These are phyloP conservation scores for Endocalyx cinctus DNA, from an alignment of 2,329 filamentous ascomycete genomes.

Conservation along the genomic window DNA sequence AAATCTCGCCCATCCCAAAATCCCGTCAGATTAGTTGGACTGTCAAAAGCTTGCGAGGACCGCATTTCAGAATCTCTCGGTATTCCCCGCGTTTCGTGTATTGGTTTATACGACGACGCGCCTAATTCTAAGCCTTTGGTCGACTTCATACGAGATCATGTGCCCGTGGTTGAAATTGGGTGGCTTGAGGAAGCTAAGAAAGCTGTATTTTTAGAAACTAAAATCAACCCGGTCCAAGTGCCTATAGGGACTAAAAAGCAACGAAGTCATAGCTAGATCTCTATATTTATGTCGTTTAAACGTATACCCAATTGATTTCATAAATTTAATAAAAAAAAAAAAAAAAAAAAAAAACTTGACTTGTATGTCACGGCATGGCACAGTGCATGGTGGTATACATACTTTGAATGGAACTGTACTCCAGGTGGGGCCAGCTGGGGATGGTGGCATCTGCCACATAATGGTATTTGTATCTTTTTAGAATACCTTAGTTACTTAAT, in stretches of 20 bases:
- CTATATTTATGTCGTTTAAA: no score
- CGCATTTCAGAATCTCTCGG: conserved; percentile 53
- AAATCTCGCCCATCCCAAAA: conserved; percentile 31
- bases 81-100: conserved; percentile 59
- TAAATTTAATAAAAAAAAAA: no score
- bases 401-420: no score
- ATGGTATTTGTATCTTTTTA: no score
- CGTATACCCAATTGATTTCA: no score
- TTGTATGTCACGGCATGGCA: no score
- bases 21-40: conserved; percentile 54
- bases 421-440: no score
- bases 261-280: conserved; percentile 5
- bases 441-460: no score
- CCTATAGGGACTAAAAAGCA: conserved; percentile 33
- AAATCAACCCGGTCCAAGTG: conserved; percentile 41
- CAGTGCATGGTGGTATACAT: no score
- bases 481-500: no score
- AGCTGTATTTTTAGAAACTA: conserved; percentile 40
- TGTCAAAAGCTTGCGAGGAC: conserved; percentile 56
- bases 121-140: conserved; percentile 54
- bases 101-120: conserved; percentile 54
- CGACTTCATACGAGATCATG: conserved; percentile 48
- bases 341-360: no score
- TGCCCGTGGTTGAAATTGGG: conserved; percentile 45
- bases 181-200: conserved; percentile 50